A percentile compares a stretch with the other conserved stretches of the same genome.
Evolutionary conservation across 352 stramenopile species (phyloP).

Genomic region (Vaucheria bursata): DNA sequence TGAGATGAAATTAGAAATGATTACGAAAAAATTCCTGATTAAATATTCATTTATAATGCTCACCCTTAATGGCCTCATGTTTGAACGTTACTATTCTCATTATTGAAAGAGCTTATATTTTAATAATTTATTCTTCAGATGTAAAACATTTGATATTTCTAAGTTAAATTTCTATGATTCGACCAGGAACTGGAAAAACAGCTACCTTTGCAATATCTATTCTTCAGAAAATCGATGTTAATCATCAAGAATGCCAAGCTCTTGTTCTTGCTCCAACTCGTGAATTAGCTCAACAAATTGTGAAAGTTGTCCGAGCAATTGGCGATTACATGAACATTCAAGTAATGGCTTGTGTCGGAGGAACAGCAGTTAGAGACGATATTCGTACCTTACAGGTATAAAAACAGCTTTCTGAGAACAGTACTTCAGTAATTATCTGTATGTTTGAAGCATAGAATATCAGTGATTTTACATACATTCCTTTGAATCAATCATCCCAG

Average conservation of each 20-base stretch:
- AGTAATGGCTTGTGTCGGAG: slow-evolving; percentile 95
- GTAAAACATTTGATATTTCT: not conserved
- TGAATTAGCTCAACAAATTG: slow-evolving; percentile 98
- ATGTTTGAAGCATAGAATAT: not conserved
- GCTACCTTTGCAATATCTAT: slow-evolving; percentile 97
- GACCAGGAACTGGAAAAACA: slow-evolving; percentile 90
- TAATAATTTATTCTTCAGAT: not conserved
- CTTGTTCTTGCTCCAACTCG: slow-evolving; percentile 97
- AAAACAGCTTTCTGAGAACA: not conserved
- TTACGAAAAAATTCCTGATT: slow-evolving; percentile 47
- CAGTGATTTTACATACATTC: too few relatives aligned
- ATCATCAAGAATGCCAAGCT: slow-evolving; percentile 89
- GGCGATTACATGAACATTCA: slow-evolving; percentile 61
- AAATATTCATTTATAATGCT: slow-evolving; percentile 34
- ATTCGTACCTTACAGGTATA: slow-evolving; percentile 78
- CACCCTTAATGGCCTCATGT: not conserved
- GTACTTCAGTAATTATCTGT: not conserved
- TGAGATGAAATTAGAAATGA: too few relatives aligned
- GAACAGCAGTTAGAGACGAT: slow-evolving; percentile 94
- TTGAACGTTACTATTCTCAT: not conserved
- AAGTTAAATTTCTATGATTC: not conserved
- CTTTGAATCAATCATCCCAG: too few relatives aligned
- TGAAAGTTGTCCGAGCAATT: slow-evolving; percentile 63
- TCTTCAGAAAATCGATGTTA: slow-evolving; percentile 91
- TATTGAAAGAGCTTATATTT: not conserved